Conservation (phyloP, 2,329 filamentous ascomycete genomes). For the Epichloe coenophiala region DNA sequence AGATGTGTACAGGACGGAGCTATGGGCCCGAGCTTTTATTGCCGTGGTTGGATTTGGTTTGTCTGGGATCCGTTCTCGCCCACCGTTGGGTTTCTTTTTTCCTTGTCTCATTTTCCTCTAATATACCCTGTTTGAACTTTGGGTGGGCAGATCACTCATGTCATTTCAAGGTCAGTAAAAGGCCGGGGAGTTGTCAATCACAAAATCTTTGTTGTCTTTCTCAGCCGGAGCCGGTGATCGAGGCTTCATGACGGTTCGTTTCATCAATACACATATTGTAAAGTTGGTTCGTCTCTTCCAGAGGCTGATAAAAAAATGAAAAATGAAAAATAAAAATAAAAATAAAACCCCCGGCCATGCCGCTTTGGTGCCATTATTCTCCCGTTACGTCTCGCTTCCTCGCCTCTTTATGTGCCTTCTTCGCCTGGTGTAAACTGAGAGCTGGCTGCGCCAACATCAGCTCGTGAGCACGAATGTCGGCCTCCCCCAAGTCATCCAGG, state of each 20-base stretch:
- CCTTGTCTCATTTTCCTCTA: background rate
- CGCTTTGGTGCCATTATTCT: background rate
- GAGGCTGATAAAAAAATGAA: no score
- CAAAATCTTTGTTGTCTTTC: background rate
- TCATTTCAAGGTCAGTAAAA: background rate
- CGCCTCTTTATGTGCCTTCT: slow-evolving; percentile 50
- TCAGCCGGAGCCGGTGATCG: background rate
- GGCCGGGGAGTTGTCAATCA: background rate
- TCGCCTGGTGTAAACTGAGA: slow-evolving; percentile 54
- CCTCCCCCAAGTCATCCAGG: slow-evolving; percentile 60
- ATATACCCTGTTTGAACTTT: slow-evolving; percentile 9
- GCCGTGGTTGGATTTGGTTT: background rate
- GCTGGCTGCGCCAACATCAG: slow-evolving; percentile 31
- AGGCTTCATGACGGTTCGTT: background rate
- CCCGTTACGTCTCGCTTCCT: slow-evolving; percentile 28
- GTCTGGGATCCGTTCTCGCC: background rate
- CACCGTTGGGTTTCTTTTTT: background rate
- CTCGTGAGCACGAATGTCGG: slow-evolving; percentile 37
- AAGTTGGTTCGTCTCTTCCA: background rate
- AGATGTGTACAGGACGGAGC: background rate
- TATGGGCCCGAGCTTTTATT: background rate
- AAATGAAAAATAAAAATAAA: no score
- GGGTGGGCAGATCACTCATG: background rate
- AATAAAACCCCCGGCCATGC: no score
- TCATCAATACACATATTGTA: background rate